Evolutionary conservation across 345 rosid species (phyloP), one percentile per base, ranked within the genome.

Genomic region (Brassica carinata): DNA sequence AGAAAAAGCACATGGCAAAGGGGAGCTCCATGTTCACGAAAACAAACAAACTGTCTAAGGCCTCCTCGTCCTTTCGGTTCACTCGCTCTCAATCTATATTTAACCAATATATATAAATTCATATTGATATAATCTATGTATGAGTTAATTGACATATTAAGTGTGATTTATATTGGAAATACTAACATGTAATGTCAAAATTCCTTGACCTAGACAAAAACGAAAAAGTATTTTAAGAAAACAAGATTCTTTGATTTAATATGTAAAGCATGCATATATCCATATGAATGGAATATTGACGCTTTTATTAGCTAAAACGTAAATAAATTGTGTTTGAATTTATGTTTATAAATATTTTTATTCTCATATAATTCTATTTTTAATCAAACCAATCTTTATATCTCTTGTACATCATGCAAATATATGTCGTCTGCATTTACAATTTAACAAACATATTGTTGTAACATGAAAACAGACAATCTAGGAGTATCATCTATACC

Each of bases 11-110:
- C 84, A 77, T 81, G 78, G 81, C 73, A 43, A 76, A 67, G n/a
- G 84, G 81, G 77, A 77, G 74, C 71, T 70, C 68, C 81, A 81
- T 81, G 77, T 81, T 67, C 84, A 81, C 77, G 77, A 81, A 76
- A 65, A 81, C 78, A 81, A 77, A 81, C 81, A 77, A 81, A 76
- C 40, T 76, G 77, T 81, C 77, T 31, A 66, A 65, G 58, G 65
- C 43, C 74, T 76, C 58, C 59, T 76, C 77, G 81, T 72, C 77
- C 64, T 77, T 58, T 76, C 73, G 65, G 73, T 76, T 75, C 77
- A 76, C 77, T 76, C 77, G 19, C 69, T 71, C 72, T 75, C 73
- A 75, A 38, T 70, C 67, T 55, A 75, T 29, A 69, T 69, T 80
- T 7, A 18, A 33, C 38, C 40, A 63, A 17, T 18, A 23, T n/a